phyloP scores from a whole-genome alignment of 2,329 filamentous ascomycete genomes.

The Colletotrichum coccodes region DNA sequence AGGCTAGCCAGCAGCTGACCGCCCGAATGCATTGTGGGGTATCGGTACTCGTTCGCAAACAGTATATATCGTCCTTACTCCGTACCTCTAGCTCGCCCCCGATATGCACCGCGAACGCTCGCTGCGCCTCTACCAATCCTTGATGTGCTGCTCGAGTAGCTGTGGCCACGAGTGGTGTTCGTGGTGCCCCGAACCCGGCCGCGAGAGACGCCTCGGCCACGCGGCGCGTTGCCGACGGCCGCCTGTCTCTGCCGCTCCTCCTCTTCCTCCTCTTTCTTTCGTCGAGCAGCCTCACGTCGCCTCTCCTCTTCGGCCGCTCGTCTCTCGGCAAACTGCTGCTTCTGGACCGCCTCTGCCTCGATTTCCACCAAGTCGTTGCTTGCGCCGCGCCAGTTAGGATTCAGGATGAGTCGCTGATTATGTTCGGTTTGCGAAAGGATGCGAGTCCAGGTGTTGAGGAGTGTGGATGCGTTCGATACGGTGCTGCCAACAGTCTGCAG shows the following conservation, averaged over 20 bases:
- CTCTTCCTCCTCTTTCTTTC: constrained; percentile 71
- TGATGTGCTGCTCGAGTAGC: constrained; percentile 30
- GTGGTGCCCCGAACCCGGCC: constrained; percentile 24
- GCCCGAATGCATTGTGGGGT: constrained; percentile 25
- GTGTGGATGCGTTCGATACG: constrained; percentile 85
- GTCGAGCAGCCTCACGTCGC: constrained; percentile 75
- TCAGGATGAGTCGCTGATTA: constrained; percentile 90
- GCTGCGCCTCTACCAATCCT: constrained; percentile 34
- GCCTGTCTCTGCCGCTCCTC: constrained; percentile 54
- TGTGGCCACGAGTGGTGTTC: constrained; percentile 26
- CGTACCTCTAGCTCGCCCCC: constrained; percentile 27
- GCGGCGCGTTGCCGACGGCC: constrained; percentile 26
- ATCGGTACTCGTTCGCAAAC: constrained; percentile 30
- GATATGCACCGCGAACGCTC: constrained; percentile 30
- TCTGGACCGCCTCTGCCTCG: constrained; percentile 80
- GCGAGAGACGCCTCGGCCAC: constrained; percentile 27
- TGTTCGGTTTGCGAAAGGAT: constrained; percentile 98
- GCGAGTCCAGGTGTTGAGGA: constrained; percentile 94
- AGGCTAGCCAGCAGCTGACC: constrained; percentile 24
- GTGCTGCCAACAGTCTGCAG: constrained; percentile 83
- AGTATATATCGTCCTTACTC: constrained; percentile 21
- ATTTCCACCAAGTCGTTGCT: constrained; percentile 87
- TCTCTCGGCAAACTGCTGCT: constrained; percentile 81
- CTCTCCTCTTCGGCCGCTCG: constrained; percentile 82
- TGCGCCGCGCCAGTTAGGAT: constrained; percentile 90